Evolutionary conservation across 192 early-diverging fungal genomes (phyloP), one percentile per base, ranked within the genome.

Genomic region (Dissophora globulifera): DNA sequence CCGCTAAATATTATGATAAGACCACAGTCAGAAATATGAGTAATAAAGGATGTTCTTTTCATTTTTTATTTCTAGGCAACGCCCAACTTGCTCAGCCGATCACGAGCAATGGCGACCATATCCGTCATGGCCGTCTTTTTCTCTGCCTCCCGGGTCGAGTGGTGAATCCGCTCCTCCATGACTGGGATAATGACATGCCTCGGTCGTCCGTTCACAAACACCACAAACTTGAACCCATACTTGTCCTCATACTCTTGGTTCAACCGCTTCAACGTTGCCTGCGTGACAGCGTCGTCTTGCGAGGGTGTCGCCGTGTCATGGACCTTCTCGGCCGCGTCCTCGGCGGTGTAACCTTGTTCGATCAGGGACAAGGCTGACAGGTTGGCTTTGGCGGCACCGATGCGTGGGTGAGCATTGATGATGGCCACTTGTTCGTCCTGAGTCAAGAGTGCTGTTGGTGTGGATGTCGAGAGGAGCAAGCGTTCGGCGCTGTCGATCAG

Each of bases 401-500:
- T 93, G 22, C 93, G 86, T 23, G 95, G 93, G 68, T 97, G 95
- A 2, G 94, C 94, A 74, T 95, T 95, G 65, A 97, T 88, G 12
- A 97, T 86, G 19, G 87, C 87, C 27, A 94, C 74, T 65, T 92
- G 86, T 74, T 94, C 91, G 32, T 84, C 70, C 0, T 84, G 56
- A 33, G 81, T 86, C 42, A 93, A 78, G 48, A n/a, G n/a, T n/a
- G n/a, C n/a, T 58, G 52, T 26, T 85, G 69, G 40, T 80, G 61
- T 33, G 85, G 81, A 55, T 84, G n/a, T 82, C 55, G 79, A 49
- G 30, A 85, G n/a, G n/a, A n/a, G n/a, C n/a, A n/a, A n/a, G n/a
- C n/a, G n/a, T n/a, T n/a, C n/a, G n/a, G n/a, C n/a, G n/a, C n/a
- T 87, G 54, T 71, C 56, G 60, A 96, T 86, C 8, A 96, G 83